A percentile compares a stretch with the other conserved stretches of the same genome.
Conservation (phyloP, 768 basidiomycete genomes). For the Cystoderma amianthinum region DNA sequence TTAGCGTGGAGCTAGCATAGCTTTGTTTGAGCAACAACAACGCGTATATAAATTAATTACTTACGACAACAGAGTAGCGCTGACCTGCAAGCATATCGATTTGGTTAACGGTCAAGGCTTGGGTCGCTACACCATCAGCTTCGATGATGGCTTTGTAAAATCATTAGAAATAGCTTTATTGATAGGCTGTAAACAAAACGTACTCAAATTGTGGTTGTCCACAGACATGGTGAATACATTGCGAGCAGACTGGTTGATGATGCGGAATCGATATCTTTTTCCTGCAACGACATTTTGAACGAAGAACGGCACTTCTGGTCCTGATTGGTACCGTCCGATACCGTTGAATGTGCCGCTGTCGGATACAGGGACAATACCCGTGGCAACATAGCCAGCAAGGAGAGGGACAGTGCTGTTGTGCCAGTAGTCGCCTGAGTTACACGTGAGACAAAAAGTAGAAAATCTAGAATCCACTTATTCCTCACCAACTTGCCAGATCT, state of each 20-base stretch:
- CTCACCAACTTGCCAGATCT: conserved; percentile 16
- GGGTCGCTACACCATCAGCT: conserved; percentile 29
- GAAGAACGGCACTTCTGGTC: conserved; percentile 28
- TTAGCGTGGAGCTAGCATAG: conserved; percentile 25
- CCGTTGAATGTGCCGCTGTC: conserved; percentile 42
- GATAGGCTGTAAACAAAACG: too few species aligned
- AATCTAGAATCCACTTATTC: neutral
- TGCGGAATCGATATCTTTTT: conserved; percentile 46
- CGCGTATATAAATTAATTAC: too few species aligned
- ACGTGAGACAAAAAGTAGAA: too few species aligned
- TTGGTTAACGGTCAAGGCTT: conserved; percentile 24
- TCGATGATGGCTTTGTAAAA: conserved; percentile 21
- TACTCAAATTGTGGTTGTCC: conserved; percentile 21
- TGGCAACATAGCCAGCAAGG: conserved; percentile 18
- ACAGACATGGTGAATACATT: conserved; percentile 30
- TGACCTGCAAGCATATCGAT: conserved; percentile 40
- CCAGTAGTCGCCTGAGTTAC: conserved; percentile 43
- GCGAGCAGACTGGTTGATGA: conserved; percentile 43
- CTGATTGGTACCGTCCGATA: conserved; percentile 30
- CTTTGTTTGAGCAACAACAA: too few species aligned
- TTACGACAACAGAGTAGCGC: conserved; percentile 35
- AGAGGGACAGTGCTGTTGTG: conserved; percentile 16
- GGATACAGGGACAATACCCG: conserved; percentile 19
- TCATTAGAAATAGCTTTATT: conserved; percentile 11
- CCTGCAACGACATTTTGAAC: conserved; percentile 33